A percentile compares a stretch with the other conserved stretches of the same genome.
These are phyloP conservation scores for Limnanthes douglasii DNA, from an alignment of 345 rosid species.

Conservation along the genomic window DNA sequence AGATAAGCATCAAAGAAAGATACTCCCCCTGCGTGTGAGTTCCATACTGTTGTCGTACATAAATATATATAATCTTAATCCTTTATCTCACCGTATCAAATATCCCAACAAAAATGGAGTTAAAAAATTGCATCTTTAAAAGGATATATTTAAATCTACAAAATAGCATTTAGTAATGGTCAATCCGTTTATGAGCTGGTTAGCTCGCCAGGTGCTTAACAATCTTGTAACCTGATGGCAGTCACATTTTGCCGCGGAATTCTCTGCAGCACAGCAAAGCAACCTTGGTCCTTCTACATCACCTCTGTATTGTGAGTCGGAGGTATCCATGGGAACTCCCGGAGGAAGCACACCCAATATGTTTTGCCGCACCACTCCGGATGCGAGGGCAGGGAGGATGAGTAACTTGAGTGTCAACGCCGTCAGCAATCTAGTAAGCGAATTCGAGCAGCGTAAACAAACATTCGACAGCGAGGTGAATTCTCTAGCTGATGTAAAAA, in stretches of 20 bases:
- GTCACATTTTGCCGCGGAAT: too few species aligned
- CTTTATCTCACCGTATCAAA: slow-evolving; percentile 1
- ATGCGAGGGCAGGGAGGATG: slow-evolving; percentile 29
- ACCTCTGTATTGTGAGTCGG: slow-evolving; percentile 53
- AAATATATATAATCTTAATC: too few species aligned
- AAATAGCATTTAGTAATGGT: slow-evolving; percentile 54
- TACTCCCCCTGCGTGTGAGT: slow-evolving; percentile 65
- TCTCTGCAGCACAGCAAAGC: too few species aligned
- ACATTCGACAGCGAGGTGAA: slow-evolving; percentile 53
- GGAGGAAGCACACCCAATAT: slow-evolving; percentile 43
- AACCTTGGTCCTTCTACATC: slow-evolving; percentile 36
- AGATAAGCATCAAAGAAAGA: slow-evolving; percentile 86
- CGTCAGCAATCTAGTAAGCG: slow-evolving; percentile 45
- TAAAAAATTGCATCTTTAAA: slow-evolving; percentile 17
- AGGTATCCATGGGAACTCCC: slow-evolving; percentile 61
- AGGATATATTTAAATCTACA: slow-evolving; percentile 66
- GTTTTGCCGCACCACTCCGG: slow-evolving; percentile 20
- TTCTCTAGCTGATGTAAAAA: slow-evolving; percentile 34
- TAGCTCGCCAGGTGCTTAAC: too few species aligned
- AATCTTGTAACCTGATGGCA: too few species aligned
- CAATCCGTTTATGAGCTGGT: too few species aligned
- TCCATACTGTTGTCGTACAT: too few species aligned
- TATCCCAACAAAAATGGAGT: neutral
- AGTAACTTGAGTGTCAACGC: slow-evolving; percentile 36
- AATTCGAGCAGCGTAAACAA: slow-evolving; percentile 59